Conservation (phyloP, 1,139 yeast species). For the Suhomyces maxii region DNA sequence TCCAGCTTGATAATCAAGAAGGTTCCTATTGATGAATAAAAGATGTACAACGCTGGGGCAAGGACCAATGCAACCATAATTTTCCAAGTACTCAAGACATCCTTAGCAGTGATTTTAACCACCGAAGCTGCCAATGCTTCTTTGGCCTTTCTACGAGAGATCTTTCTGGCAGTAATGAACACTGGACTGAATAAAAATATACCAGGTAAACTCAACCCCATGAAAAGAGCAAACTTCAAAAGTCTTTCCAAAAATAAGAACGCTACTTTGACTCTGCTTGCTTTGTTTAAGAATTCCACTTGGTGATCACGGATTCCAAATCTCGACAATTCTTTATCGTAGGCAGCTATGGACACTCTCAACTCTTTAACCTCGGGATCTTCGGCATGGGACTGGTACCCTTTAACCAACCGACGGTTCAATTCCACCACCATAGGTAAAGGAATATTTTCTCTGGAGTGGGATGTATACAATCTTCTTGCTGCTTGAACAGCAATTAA, state of each 20-base stretch:
- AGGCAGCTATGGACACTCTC: slow-evolving; percentile 60
- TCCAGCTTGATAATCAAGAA: slow-evolving; percentile 25
- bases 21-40: slow-evolving; percentile 43
- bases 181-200: slow-evolving; percentile 82
- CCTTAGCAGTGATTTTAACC: slow-evolving; percentile 88
- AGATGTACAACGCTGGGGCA: slow-evolving; percentile 44
- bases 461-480: slow-evolving; percentile 65
- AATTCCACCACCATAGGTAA: slow-evolving; percentile 83
- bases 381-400: slow-evolving; percentile 72
- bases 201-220: slow-evolving; percentile 79
- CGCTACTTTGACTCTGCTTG: slow-evolving; percentile 45
- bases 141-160: slow-evolving; percentile 69
- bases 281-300: slow-evolving; percentile 64
- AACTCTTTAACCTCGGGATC: slow-evolving; percentile 66
- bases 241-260: slow-evolving; percentile 54
- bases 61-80: slow-evolving; percentile 45
- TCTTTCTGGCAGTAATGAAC: slow-evolving; percentile 70
- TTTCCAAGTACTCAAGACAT: slow-evolving; percentile 54
- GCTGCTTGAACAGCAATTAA: slow-evolving; percentile 92
- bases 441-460: slow-evolving; percentile 39
- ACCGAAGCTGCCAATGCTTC: slow-evolving; percentile 85
- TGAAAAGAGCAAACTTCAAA: slow-evolving; percentile 52
- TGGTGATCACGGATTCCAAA: slow-evolving; percentile 87
- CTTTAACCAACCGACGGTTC: slow-evolving; percentile 80
- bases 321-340: slow-evolving; percentile 65